Conservation (phyloP, 2,329 filamentous ascomycete genomes). For the Fusarium compactum region DNA sequence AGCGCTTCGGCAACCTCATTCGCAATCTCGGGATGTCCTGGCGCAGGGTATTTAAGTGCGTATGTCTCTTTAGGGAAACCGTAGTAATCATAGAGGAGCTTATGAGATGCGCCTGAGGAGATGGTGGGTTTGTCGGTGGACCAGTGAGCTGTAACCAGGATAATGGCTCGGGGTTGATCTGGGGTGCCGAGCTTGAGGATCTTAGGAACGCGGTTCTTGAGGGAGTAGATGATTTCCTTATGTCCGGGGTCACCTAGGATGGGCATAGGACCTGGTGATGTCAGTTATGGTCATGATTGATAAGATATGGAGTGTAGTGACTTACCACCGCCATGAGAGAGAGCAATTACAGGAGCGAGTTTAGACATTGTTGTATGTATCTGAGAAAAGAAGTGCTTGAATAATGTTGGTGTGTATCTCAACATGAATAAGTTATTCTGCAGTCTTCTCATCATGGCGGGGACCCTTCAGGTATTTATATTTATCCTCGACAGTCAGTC, state of each 20-base stretch:
- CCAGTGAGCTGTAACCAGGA: slow-evolving; percentile 72
- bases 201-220: slow-evolving; percentile 65
- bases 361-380: slow-evolving; percentile 51
- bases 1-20: slow-evolving; percentile 60
- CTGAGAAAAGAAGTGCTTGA: background rate
- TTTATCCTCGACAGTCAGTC: slow-evolving; percentile 27
- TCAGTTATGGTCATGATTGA: background rate
- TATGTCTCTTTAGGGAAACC: slow-evolving; percentile 70
- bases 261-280: slow-evolving; percentile 64
- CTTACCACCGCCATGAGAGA: slow-evolving; percentile 63
- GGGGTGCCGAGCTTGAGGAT: slow-evolving; percentile 66
- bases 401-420: slow-evolving; percentile 11
- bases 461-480: slow-evolving; percentile 19
- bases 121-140: slow-evolving; percentile 62
- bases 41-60: slow-evolving; percentile 66
- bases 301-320: background rate
- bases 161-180: slow-evolving; percentile 63
- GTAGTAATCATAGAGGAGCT: slow-evolving; percentile 69
- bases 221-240: slow-evolving; percentile 62
- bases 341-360: slow-evolving; percentile 59
- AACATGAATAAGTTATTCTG: slow-evolving; percentile 22
- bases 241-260: slow-evolving; percentile 67
- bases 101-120: slow-evolving; percentile 60
- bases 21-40: slow-evolving; percentile 66
- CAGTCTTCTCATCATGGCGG: slow-evolving; percentile 3